Evolutionary conservation across 2,329 filamentous ascomycete genomes (phyloP).

Genomic region (Scopulariopsis brevicaulis): DNA sequence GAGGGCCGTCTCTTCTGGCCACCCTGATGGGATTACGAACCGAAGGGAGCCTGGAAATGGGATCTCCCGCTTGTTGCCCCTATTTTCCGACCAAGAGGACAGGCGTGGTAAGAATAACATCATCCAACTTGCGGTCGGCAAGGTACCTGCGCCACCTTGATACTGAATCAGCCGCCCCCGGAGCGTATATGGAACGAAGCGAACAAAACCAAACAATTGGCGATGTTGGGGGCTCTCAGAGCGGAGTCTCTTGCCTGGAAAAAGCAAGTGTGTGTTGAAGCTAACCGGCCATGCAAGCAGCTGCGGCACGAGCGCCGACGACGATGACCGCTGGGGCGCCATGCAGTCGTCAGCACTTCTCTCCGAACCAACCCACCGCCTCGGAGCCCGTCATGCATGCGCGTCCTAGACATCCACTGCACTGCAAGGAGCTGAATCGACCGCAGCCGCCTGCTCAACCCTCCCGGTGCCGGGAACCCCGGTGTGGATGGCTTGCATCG

Average conservation of each 20-base stretch:
- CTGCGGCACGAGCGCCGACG: not conserved
- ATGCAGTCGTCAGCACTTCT: not conserved
- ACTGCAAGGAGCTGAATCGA: not conserved
- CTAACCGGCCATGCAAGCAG: not conserved
- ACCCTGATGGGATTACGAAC: too few relatives aligned
- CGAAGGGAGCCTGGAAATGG: too few relatives aligned
- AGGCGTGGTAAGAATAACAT: too few relatives aligned
- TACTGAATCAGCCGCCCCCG: not conserved
- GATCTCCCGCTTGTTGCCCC: too few relatives aligned
- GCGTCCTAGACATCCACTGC: not conserved
- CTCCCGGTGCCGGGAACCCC: not conserved
- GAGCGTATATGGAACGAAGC: too few relatives aligned
- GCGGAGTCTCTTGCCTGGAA: not conserved
- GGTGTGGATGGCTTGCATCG: not conserved
- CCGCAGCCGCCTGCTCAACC: not conserved
- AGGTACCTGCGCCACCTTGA: too few relatives aligned
- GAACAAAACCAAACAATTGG: not conserved
- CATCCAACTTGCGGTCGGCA: too few relatives aligned
- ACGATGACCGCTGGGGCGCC: too few relatives aligned
- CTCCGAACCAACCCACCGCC: not conserved
- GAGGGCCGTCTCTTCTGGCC: too few relatives aligned
- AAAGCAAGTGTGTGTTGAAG: not conserved
- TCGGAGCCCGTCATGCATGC: not conserved
- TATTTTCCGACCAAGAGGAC: too few relatives aligned
- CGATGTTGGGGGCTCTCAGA: not conserved